Evolutionary conservation across 192 early-diverging fungal species (phyloP).

Genomic region (Martensiomyces pterosporus): DNA sequence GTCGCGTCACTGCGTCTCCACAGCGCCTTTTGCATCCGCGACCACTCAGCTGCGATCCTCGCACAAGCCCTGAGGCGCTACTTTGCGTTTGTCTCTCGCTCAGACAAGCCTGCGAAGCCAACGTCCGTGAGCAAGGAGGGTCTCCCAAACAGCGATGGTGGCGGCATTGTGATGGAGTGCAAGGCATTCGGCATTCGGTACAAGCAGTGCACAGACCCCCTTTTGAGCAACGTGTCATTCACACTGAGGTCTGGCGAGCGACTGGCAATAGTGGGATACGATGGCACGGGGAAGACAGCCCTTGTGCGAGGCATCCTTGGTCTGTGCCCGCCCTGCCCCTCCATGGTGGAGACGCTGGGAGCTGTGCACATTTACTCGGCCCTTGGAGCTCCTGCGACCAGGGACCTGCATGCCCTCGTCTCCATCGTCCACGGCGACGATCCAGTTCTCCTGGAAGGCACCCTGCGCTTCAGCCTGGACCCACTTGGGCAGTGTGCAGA

Average conservation of each 20-base stretch:
- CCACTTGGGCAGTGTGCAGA: neutral
- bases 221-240: neutral
- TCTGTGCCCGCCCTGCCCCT: no score
- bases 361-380: no score
- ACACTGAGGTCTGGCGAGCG: neutral
- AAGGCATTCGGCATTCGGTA: neutral
- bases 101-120: no score
- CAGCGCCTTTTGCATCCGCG: no score
- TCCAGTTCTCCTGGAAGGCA: neutral
- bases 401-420: no score
- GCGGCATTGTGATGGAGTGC: neutral
- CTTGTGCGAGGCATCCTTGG: neutral
- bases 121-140: no score
- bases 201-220: neutral
- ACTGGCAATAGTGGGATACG: neutral
- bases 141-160: no score
- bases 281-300: neutral
- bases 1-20: neutral
- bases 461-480: neutral
- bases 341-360: no score
- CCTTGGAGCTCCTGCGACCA: no score
- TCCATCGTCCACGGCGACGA: no score
- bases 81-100: no score
- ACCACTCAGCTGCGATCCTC: no score
- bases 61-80: neutral